Percentiles rank a stretch among this genome's conserved stretches.
phyloP scores from a whole-genome alignment of 768 basidiomycete species.

The Hirschioporus abietinus region DNA sequence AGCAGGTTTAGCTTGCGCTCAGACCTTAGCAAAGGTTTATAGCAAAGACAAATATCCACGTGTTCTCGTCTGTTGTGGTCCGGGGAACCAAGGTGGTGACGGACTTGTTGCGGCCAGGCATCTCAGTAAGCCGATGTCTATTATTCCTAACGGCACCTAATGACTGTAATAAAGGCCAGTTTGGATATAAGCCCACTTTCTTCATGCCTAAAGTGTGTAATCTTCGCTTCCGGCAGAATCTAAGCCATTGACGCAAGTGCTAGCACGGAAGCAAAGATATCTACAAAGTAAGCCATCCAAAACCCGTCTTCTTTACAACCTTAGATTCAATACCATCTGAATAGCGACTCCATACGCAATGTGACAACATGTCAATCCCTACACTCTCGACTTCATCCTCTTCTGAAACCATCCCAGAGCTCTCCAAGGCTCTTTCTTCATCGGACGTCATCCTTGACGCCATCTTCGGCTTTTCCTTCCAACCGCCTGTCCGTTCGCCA shows the following conservation, averaged over 20 bases:
- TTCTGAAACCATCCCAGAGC: slow-evolving; percentile 26
- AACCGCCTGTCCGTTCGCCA: slow-evolving; percentile 82
- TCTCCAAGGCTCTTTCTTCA: slow-evolving; percentile 45
- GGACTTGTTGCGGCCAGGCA: slow-evolving; percentile 96
- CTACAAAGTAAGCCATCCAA: slow-evolving; percentile 53
- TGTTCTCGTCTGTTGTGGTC: slow-evolving; percentile 94
- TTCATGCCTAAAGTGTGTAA: slow-evolving; percentile 85
- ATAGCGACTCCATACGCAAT: slow-evolving; percentile 80
- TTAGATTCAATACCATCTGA: not conserved
- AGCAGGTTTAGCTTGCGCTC: slow-evolving; percentile 91
- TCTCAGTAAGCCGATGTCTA: slow-evolving; percentile 48
- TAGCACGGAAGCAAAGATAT: slow-evolving; percentile 92
- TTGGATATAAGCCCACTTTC: slow-evolving; percentile 83
- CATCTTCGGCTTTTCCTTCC: slow-evolving; percentile 98
- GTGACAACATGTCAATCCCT: slow-evolving; percentile 81
- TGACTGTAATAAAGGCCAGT: slow-evolving; percentile 56
- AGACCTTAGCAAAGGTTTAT: slow-evolving; percentile 78
- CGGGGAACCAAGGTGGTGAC: slow-evolving; percentile 97
- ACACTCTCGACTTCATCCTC: slow-evolving; percentile 52
- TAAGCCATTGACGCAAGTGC: not conserved
- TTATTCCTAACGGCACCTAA: not conserved
- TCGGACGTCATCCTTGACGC: slow-evolving; percentile 90
- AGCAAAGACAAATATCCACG: slow-evolving; percentile 58
- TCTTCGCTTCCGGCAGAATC: not conserved
- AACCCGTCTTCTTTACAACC: not conserved